phyloP scores from a whole-genome alignment of 1,284 basidiomycete genomes.

The Heterobasidion occidentale region DNA sequence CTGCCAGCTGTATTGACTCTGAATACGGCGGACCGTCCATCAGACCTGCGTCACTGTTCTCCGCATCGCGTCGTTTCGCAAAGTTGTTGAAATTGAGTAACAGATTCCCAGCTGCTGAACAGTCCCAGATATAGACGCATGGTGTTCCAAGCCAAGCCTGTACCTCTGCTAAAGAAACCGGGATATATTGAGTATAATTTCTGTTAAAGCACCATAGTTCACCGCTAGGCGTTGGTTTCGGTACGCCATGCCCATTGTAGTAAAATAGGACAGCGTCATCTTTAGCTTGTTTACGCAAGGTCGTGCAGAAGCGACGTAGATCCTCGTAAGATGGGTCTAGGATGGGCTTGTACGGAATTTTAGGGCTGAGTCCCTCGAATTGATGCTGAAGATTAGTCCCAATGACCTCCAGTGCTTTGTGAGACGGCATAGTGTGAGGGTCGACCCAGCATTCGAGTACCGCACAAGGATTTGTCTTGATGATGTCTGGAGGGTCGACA shows the following conservation, averaged over 20 bases:
- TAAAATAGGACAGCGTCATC: conserved; percentile 95
- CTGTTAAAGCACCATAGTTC: conserved; percentile 99
- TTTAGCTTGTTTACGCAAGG: conserved; percentile 82
- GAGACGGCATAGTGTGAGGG: conserved; percentile 80
- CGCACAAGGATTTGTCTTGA: conserved; percentile 96
- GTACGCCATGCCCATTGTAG: conserved; percentile 98
- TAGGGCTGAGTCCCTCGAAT: conserved; percentile 90
- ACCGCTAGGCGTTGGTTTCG: conserved; percentile 92
- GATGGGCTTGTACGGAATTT: conserved; percentile 87
- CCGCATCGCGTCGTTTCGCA: conserved; percentile 81
- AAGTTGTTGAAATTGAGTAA: conserved; percentile 88
- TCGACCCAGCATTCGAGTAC: conserved; percentile 98
- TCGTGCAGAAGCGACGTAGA: conserved; percentile 83
- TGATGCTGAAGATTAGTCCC: conserved; percentile 92
- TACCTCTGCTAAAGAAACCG: conserved; percentile 89
- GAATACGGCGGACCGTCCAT: conserved; percentile 67
- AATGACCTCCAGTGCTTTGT: conserved; percentile 86
- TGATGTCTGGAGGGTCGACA: conserved; percentile 94
- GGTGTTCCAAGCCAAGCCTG: conserved; percentile 91
- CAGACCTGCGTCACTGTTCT: conserved; percentile 56
- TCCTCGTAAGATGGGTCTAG: conserved; percentile 96
- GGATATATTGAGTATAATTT: conserved; percentile 98
- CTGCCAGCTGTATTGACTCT: conserved; percentile 93
- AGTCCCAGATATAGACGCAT: conserved; percentile 98
- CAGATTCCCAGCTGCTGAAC: conserved; percentile 92